Percentiles rank a stretch among this genome's conserved stretches.
Conservation (phyloP, 2,329 filamentous ascomycete species). For the Albophoma yamanashiensis region DNA sequence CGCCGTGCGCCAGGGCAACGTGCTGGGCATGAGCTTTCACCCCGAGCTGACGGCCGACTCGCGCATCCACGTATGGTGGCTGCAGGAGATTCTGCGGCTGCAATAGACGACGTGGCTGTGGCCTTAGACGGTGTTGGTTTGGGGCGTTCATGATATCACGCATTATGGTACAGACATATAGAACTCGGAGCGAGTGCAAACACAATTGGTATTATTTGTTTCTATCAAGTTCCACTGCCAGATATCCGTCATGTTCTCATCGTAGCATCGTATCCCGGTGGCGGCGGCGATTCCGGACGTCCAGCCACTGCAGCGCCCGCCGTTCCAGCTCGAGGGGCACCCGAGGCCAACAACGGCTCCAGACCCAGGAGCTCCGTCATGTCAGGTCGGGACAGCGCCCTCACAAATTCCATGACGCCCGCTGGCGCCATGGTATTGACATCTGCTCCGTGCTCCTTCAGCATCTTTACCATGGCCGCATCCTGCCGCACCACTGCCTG, state of each 20-base stretch:
- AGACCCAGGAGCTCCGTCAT: constrained; percentile 15
- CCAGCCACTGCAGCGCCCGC: not conserved
- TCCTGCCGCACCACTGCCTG: constrained; percentile 18
- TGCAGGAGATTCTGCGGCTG: constrained; percentile 47
- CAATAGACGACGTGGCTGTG: constrained; percentile 2
- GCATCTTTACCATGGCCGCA: constrained; percentile 14
- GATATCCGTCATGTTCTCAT: not conserved
- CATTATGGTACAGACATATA: not conserved
- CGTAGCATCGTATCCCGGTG: not conserved
- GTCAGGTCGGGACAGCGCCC: constrained; percentile 12
- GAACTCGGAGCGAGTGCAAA: not conserved
- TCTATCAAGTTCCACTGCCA: not conserved
- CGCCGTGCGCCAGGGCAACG: constrained; percentile 80
- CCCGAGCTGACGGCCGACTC: constrained; percentile 83
- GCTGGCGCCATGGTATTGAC: constrained; percentile 9
- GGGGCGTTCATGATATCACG: not conserved
- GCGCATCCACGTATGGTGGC: constrained; percentile 90
- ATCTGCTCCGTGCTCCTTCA: constrained; percentile 17
- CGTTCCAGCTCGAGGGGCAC: not conserved
- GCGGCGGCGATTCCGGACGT: not conserved
- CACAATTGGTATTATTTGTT: not conserved
- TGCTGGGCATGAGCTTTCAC: constrained; percentile 92
- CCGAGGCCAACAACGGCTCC: not conserved
- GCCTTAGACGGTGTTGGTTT: no score
- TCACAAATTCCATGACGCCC: constrained; percentile 10